Base-by-base conservation (phyloP, 1,139 yeast genomes). In the Nematodospora anomalae region DNA sequence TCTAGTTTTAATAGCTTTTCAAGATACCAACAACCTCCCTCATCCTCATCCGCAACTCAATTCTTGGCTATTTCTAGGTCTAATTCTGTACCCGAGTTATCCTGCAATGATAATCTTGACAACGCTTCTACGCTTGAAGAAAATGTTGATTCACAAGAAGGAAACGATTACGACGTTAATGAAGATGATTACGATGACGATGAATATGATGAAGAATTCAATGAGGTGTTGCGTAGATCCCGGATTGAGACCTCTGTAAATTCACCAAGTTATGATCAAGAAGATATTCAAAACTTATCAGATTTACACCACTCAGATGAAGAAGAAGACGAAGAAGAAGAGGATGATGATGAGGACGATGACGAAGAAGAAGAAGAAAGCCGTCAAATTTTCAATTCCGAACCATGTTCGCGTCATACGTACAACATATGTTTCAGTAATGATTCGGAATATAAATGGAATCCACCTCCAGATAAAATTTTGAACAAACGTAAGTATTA, bases 401-500 rank as follows among this genome's bases (percentile, higher is more conserved):
- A 26, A 5, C 8, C 10, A 13, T 6, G 12, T 14, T 14, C 6
- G 13, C 38, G 20, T 20, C 43, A 29, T 26, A 11, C 11, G 9
- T 26, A 30, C 22, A 21, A 27, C 23, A 16, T 37, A 8, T 33
- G 25, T 23, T 33, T 24, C 23, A 28, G 35, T 21, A 9, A 23
- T 36, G 37, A 35, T 21, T 32, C 41, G 16, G 53, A 53, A 25
- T 49, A 41, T 26, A 76, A 77, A 51, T 78, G 83, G 83, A 52
- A 51, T 11, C 83, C 83, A 3, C 26, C 36, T 4, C 57, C 60
- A 10, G 59, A 58, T 11, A 71, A 68, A 44, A 40, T 54, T 11
- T 61, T 60, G 33, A 64, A 74, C 28, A 61, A 68, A 43, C 61
- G 73, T 35, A 74, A 74, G 43, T 65, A 62, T 45, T 64, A 73